These are phyloP conservation scores for Lentinula guzmanii DNA, from an alignment of 768 basidiomycete genomes.

Conservation along the genomic window DNA sequence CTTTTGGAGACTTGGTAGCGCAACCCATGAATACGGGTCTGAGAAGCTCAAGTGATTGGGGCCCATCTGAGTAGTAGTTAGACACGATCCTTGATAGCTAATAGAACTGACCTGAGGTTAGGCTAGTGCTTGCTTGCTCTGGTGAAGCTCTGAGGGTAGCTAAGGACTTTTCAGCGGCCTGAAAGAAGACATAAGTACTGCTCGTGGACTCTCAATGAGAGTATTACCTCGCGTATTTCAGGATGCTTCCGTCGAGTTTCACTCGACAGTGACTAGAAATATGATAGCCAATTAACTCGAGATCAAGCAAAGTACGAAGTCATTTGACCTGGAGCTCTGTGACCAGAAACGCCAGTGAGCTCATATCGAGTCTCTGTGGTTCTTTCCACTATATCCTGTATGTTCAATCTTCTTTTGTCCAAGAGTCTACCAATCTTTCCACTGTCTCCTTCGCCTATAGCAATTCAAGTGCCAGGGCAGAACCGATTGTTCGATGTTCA, in stretches of 20 bases:
- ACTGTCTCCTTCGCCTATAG: neutral
- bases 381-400: neutral
- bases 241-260: conserved; percentile 88
- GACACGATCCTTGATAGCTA: neutral
- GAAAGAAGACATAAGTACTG: neutral
- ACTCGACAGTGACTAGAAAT: conserved; percentile 67
- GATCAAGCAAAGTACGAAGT: conserved; percentile 4
- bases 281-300: conserved; percentile 7
- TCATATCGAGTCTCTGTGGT: conserved; percentile 35
- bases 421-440: neutral
- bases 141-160: conserved; percentile 77
- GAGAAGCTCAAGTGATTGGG: conserved; percentile 76
- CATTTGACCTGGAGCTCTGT: conserved; percentile 63
- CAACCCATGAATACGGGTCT: conserved; percentile 92
- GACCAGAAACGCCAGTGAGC: conserved; percentile 62
- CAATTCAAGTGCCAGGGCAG: neutral
- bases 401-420: too few relatives aligned
- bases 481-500: too few relatives aligned
- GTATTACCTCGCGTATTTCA: conserved; percentile 83
- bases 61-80: conserved; percentile 44
- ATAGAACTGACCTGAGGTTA: conserved; percentile 58
- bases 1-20: conserved; percentile 88
- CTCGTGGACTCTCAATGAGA: neutral
- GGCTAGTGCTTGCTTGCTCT: conserved; percentile 63
- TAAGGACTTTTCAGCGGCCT: conserved; percentile 87